Base-by-base conservation (phyloP, 2,329 filamentous ascomycete species). In the Epichloe coenophiala region DNA sequence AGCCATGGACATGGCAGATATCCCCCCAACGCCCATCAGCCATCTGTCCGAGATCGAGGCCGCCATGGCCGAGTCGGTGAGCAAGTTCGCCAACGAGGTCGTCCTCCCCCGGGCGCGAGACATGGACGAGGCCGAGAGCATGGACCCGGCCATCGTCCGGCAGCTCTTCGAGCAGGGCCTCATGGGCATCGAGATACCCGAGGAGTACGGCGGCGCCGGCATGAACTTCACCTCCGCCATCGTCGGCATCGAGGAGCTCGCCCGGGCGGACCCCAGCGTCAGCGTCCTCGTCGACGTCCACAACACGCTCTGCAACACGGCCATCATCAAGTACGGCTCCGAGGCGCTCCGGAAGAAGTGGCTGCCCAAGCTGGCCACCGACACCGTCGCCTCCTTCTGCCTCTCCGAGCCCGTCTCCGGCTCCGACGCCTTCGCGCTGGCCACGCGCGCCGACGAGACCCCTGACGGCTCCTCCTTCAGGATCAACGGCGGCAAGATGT, bases 191-290 rank as follows among this genome's bases (percentile, higher is more conserved):
- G 93, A 98, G 72, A 95, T 98, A 51, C 91, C 93, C 15, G 93
- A 98, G 69, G 90, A 96, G 68, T 98, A 84, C 65, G 93, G 93
- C 54, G 93, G 93, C 54, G 88, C 91, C 0, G 93, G 90, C 59
- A 97, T 98, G 93, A 96, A 96, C 78, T 98, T 98, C 71, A 97
- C 93, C 1, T 75, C 90, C 1, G 91, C 90, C 54, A 95, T 98
- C 64, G 84, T 98, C 43, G 91, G 88, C 31, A 98, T 98, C 60
- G 93, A 98, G 71, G 93, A 98, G 75, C 75, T 98, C 54, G 93
- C 93, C 1, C 80, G 89, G 51, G 86, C 95, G 17, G 93, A 98
- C 63, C 93, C 93, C 40, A 94, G 87, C 58, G 93, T 98, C 55
- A 91, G 87, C 62, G 93, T 98, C 55, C 71, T 98, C 73, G 88